These are phyloP conservation scores for Cercospora sp. DNA, from an alignment of 2,329 filamentous ascomycete genomes.

Conservation along the genomic window DNA sequence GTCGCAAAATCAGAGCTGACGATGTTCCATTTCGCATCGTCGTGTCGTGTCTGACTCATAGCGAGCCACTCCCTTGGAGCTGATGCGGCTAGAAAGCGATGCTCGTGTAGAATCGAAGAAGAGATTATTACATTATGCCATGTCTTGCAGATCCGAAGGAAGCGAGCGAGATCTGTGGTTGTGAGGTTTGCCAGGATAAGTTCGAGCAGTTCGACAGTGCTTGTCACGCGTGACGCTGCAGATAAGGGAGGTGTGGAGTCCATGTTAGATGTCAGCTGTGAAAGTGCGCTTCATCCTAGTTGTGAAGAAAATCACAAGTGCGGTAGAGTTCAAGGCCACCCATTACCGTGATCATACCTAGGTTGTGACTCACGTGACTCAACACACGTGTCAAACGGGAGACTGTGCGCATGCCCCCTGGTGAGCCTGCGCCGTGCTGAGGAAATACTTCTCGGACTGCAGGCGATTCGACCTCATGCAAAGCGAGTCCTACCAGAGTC, in stretches of 20 bases:
- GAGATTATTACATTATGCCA: constrained; percentile 1
- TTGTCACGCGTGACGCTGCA: neutral
- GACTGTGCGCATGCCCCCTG: no score
- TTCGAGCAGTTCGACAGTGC: neutral
- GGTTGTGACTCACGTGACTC: constrained; percentile 6
- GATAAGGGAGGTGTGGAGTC: neutral
- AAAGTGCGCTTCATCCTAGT: neutral
- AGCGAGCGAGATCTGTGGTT: neutral
- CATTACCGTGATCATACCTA: neutral
- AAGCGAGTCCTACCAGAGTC: no score
- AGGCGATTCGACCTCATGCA: no score
- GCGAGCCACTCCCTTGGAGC: neutral
- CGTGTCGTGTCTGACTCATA: no score
- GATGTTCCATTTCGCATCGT: neutral
- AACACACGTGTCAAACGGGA: no score
- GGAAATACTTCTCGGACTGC: no score
- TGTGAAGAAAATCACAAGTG: neutral
- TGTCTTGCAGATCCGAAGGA: neutral
- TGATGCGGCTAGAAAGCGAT: neutral
- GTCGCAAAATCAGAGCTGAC: neutral
- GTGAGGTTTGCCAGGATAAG: neutral
- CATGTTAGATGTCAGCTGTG: neutral
- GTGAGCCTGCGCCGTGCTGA: no score
- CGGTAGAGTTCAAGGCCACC: neutral
- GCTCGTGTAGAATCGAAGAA: neutral